These are phyloP conservation scores for Coemansia sp. DNA, from an alignment of 192 early-diverging fungal species.

Conservation along the genomic window DNA sequence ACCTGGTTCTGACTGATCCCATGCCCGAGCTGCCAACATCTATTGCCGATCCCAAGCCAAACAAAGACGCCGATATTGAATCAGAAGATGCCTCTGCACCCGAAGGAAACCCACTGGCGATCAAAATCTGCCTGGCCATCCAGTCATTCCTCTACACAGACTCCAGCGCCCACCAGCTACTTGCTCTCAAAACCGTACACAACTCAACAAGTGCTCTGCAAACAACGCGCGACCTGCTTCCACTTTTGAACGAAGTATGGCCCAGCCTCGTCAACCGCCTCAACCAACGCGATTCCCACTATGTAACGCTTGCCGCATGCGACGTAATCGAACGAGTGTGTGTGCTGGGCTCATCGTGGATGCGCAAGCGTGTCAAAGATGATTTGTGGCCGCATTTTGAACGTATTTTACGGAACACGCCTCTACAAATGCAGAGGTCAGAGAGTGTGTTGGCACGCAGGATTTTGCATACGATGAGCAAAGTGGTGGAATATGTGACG, in stretches of 20 bases:
- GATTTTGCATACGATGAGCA: constrained; percentile 28
- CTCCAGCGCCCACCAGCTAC: constrained; percentile 30
- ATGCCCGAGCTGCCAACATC: not conserved
- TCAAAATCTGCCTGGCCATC: constrained; percentile 35
- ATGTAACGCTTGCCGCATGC: constrained; percentile 37
- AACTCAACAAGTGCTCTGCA: constrained; percentile 28
- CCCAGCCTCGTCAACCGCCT: constrained; percentile 30
- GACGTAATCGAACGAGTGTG: constrained; percentile 41
- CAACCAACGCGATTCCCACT: constrained; percentile 16
- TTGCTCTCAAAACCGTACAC: constrained; percentile 45
- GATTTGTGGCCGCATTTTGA: constrained; percentile 40
- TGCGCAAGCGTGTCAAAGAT: constrained; percentile 40
- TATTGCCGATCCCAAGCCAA: no score
- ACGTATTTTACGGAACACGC: not conserved
- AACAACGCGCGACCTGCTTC: constrained; percentile 32
- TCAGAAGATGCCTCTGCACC: no score
- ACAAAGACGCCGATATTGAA: not conserved
- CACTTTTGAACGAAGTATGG: constrained; percentile 47
- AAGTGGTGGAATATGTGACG: constrained; percentile 29
- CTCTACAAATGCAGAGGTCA: constrained; percentile 2
- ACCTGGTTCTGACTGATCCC: not conserved
- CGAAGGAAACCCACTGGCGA: constrained; percentile 38
- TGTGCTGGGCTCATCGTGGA: constrained; percentile 31
- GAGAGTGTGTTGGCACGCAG: constrained; percentile 15
- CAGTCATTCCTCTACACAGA: constrained; percentile 30